phyloP scores from a whole-genome alignment of 345 rosid species.

The Passiflora organensis region DNA sequence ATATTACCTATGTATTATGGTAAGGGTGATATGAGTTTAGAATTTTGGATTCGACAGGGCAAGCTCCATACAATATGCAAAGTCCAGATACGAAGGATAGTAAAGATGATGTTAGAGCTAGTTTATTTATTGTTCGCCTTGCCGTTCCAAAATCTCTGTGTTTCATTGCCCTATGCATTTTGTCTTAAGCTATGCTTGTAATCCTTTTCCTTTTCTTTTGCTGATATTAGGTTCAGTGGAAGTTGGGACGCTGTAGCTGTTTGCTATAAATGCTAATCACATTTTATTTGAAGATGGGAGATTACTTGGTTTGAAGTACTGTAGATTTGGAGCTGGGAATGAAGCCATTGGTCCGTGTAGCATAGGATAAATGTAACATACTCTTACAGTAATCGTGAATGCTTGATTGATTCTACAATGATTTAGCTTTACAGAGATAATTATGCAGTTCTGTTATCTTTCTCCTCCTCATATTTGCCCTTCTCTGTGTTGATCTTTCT shows the following conservation, averaged over 20 bases:
- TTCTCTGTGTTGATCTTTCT: not conserved
- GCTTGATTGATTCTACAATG: slow-evolving; percentile 18
- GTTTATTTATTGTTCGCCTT: not conserved
- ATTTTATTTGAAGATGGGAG: slow-evolving; percentile 16
- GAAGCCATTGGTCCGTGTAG: slow-evolving; percentile 59
- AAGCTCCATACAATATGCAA: no score
- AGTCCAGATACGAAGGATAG: no score
- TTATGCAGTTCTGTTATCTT: slow-evolving; percentile 1
- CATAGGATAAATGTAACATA: slow-evolving; percentile 31
- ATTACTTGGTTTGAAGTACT: slow-evolving; percentile 11
- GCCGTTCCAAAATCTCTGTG: not conserved
- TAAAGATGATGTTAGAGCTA: no score
- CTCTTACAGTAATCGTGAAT: slow-evolving; percentile 32
- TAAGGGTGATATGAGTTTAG: no score
- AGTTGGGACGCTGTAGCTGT: slow-evolving; percentile 15
- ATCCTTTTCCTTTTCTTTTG: no score
- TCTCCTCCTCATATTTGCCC: not conserved
- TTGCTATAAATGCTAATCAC: slow-evolving; percentile 18
- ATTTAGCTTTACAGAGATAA: slow-evolving; percentile 23
- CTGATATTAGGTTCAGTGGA: slow-evolving; percentile 23
- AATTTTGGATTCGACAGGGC: no score
- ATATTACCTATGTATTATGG: no score
- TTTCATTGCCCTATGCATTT: no score
- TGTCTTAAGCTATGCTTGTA: not conserved
- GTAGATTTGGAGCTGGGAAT: slow-evolving; percentile 39